These are phyloP conservation scores for Torulaspora quercuum DNA, from an alignment of 805 yeast species.

Conservation along the genomic window DNA sequence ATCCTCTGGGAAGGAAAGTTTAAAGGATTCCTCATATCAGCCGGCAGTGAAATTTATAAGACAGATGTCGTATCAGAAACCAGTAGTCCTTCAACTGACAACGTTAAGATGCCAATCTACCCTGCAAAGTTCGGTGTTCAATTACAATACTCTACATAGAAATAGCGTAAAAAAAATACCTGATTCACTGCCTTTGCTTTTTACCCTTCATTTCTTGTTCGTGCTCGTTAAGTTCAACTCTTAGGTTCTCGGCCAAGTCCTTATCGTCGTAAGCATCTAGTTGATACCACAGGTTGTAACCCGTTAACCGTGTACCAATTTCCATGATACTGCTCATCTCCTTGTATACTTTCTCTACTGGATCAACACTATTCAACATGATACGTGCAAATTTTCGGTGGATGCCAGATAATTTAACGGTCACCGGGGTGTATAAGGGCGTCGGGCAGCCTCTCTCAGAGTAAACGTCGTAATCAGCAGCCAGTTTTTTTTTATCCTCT, in stretches of 20 bases:
- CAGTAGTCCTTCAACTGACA: neutral
- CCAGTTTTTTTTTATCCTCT: constrained; percentile 16
- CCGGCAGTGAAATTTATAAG: constrained; percentile 57
- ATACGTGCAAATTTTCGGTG: constrained; percentile 65
- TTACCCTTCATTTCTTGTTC: constrained; percentile 45
- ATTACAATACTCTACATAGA: constrained; percentile 31
- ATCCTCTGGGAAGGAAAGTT: constrained; percentile 85
- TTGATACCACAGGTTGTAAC: constrained; percentile 76
- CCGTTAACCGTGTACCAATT: constrained; percentile 57
- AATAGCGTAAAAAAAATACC: neutral
- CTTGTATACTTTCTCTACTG: constrained; percentile 51
- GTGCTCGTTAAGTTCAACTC: constrained; percentile 53
- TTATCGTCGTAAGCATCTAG: constrained; percentile 74
- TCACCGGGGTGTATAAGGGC: constrained; percentile 54
- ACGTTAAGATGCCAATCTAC: constrained; percentile 9
- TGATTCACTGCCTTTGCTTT: constrained; percentile 29
- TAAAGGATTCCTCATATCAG: constrained; percentile 71
- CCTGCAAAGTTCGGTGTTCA: constrained; percentile 33
- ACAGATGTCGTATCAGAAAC: constrained; percentile 4
- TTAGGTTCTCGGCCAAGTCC: constrained; percentile 56
- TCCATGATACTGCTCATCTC: constrained; percentile 60
- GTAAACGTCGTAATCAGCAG: constrained; percentile 23
- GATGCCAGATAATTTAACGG: constrained; percentile 61
- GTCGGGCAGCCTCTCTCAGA: constrained; percentile 39
- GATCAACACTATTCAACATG: constrained; percentile 60